Percentiles rank a stretch among this genome's conserved stretches.
These are phyloP conservation scores for Saccharomyces paradoxus DNA, from an alignment of 805 yeast species.

Conservation along the genomic window DNA sequence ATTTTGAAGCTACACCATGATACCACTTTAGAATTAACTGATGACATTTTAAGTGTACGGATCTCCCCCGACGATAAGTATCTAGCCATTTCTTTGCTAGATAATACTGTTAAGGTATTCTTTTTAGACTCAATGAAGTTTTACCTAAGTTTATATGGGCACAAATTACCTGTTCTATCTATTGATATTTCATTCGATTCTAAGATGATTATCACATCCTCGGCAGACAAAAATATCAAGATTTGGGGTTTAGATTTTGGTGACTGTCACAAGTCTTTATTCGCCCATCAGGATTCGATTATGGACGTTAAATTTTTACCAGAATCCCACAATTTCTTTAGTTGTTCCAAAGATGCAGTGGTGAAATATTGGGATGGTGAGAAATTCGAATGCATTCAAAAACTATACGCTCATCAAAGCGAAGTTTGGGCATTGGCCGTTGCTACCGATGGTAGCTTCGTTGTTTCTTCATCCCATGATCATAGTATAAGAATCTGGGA, in stretches of 20 bases:
- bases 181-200: conserved; percentile 87
- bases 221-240: conserved; percentile 95
- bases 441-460: conserved; percentile 58
- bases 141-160: conserved; percentile 86
- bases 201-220: conserved; percentile 80
- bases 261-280: conserved; percentile 93
- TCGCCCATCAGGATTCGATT: conserved; percentile 94
- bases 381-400: conserved; percentile 89
- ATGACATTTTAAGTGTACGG: conserved; percentile 73
- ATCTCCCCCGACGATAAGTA: conserved; percentile 72
- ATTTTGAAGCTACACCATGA: conserved; percentile 58
- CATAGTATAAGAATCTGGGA: conserved; percentile 90
- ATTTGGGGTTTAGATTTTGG: conserved; percentile 99
- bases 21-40: conserved; percentile 76
- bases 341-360: conserved; percentile 80
- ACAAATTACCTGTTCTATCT: conserved; percentile 88
- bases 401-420: conserved; percentile 75
- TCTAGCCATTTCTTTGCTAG: conserved; percentile 77
- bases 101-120: conserved; percentile 92
- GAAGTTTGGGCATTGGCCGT: conserved; percentile 93
- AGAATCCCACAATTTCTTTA: conserved; percentile 80
- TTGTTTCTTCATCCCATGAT: conserved; percentile 85
- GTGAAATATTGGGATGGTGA: conserved; percentile 98
- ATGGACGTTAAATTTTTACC: conserved; percentile 83
- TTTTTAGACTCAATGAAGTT: conserved; percentile 81